Conservation (phyloP, 73 alveolate species). For the Paramecium biaurelia region DNA sequence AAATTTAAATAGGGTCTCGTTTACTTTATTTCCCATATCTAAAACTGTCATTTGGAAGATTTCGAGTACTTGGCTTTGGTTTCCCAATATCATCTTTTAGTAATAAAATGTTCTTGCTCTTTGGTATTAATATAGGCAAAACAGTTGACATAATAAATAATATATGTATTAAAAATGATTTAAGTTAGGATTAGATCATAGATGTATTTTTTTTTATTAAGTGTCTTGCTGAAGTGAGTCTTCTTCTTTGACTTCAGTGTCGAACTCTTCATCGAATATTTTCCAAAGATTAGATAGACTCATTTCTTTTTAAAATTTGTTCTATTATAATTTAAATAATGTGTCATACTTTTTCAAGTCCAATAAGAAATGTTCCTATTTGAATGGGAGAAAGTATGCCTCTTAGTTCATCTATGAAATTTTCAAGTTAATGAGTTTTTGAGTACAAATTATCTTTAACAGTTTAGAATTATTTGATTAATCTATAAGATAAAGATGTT, state of each 20-base stretch:
- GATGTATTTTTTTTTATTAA: not conserved
- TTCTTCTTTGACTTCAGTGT: slow-evolving; percentile 41
- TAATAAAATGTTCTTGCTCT: slow-evolving; percentile 51
- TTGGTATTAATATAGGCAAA: slow-evolving; percentile 14
- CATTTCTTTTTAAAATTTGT: slow-evolving; percentile 49
- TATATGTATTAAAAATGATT: not conserved
- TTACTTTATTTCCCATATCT: slow-evolving; percentile 65
- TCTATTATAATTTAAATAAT: not conserved
- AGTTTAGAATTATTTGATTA: not conserved
- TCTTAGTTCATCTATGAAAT: slow-evolving; percentile 25
- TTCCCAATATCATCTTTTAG: slow-evolving; percentile 68
- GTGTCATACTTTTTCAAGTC: slow-evolving; percentile 36
- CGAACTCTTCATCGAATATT: slow-evolving; percentile 20
- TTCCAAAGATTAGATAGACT: not conserved
- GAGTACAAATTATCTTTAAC: slow-evolving; percentile 27
- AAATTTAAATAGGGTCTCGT: slow-evolving; percentile 54
- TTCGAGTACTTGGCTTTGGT: slow-evolving; percentile 58
- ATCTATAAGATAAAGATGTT: not conserved
- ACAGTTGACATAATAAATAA: slow-evolving; percentile 46
- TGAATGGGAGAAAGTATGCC: slow-evolving; percentile 6
- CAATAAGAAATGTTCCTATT: slow-evolving; percentile 23
- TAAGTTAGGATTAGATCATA: not conserved
- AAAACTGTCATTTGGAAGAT: slow-evolving; percentile 41
- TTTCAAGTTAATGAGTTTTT: not conserved
- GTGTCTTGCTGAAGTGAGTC: not conserved